Evolutionary conservation across 805 yeast genomes (phyloP).

Genomic region (Henningerozyma blattae): DNA sequence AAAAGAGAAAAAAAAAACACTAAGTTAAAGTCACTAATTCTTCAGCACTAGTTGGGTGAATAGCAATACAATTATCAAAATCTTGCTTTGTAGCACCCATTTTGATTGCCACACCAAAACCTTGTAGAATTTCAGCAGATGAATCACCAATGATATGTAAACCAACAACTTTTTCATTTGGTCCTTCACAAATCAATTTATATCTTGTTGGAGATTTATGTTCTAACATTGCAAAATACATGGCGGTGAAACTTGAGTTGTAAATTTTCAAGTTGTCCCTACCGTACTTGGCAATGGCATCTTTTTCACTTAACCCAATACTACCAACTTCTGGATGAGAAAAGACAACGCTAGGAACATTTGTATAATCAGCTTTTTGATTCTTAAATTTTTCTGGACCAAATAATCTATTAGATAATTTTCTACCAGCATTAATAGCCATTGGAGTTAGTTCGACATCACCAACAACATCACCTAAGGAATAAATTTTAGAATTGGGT

Average conservation of each 20-base stretch:
- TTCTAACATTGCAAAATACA: slow-evolving; percentile 84
- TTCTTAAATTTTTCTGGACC: slow-evolving; percentile 61
- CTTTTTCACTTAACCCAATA: slow-evolving; percentile 72
- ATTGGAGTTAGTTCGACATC: slow-evolving; percentile 93
- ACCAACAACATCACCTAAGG: slow-evolving; percentile 93
- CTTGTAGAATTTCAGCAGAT: slow-evolving; percentile 89
- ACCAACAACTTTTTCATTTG: slow-evolving; percentile 89
- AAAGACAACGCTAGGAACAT: slow-evolving; percentile 93
- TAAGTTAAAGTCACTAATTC: slow-evolving; percentile 65
- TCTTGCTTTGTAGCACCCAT: slow-evolving; percentile 99
- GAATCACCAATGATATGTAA: slow-evolving; percentile 86
- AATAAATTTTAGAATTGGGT: slow-evolving; percentile 58
- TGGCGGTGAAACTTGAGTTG: slow-evolving; percentile 72
- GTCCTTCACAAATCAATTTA: slow-evolving; percentile 67
- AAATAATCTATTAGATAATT: slow-evolving; percentile 80
- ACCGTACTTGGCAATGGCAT: slow-evolving; percentile 73
- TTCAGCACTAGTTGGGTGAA: slow-evolving; percentile 98
- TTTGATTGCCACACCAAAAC: slow-evolving; percentile 94
- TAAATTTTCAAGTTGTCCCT: slow-evolving; percentile 69
- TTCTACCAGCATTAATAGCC: slow-evolving; percentile 97
- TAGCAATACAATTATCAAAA: slow-evolving; percentile 92
- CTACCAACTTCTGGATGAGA: slow-evolving; percentile 97
- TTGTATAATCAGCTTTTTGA: slow-evolving; percentile 73
- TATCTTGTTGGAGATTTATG: slow-evolving; percentile 75
- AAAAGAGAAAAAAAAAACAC: too few relatives aligned